Base-by-base conservation (phyloP, 768 basidiomycete genomes). In the Lactarius pseudohatsudake region DNA sequence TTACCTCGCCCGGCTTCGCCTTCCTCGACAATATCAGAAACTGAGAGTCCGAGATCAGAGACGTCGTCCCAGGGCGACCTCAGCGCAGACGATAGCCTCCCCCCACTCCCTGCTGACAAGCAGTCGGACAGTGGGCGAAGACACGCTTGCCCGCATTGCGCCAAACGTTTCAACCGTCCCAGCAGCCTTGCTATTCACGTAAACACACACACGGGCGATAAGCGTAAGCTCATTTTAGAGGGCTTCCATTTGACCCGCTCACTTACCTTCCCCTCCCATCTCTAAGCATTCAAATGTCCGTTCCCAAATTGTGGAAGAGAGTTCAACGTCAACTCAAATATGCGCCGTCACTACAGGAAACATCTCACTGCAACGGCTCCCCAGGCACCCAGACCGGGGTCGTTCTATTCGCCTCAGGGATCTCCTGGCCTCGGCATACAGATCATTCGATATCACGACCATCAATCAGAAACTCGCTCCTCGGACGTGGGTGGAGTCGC, bases 281-380 rank as follows among this genome's bases (percentile, higher is more conserved):
- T 45, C 68, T 53, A 74, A 89, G 91, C 90, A 22, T 91, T 89
- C 77, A 80, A 83, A 50, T 92, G 91, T 71, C 88, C 89, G 4
- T 89, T 80, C 80, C 88, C 86, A 7, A 83, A 85, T 53, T 92
- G 90, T 73, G 87, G 87, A 45, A 82, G 89, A 40, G 84, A 88
- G 66, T 92, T 92, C 77, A 92, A 91, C 69, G 91, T 91, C 57
- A 90, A 91, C 73, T 90, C 89, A 0, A 93, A 92, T 74, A 92
- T 92, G 91, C 83, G 91, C 36, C 80, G 91, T 6, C 91, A 92
- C 72, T 87, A 86, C 73, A 81, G 89, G 55, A 91, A 89, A 74
- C 90, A 92, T 67, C 70, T 72, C 55, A 66, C 69, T 28, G 55
- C 70, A 20, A 36, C 64, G 32, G 54, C 64, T 36, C 53, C 67